These are phyloP conservation scores for Trichothecium sympodiale DNA, from an alignment of 2,329 filamentous ascomycete genomes.

Conservation along the genomic window DNA sequence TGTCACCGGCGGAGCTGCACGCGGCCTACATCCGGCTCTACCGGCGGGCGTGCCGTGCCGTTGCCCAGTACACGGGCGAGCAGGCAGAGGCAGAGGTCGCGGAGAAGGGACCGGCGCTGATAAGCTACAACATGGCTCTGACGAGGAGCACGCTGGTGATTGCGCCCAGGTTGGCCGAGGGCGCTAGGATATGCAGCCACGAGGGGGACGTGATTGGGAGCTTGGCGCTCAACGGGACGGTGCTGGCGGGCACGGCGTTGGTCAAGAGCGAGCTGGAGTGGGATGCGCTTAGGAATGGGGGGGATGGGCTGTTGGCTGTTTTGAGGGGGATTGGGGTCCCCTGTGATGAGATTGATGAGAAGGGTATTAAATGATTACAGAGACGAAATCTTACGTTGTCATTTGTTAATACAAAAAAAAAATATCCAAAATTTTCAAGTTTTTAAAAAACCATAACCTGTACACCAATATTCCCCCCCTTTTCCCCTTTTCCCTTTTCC, in stretches of 20 bases:
- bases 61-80: constrained; percentile 10
- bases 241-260: constrained; percentile 52
- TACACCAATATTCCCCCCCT: too few species aligned
- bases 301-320: constrained; percentile 10
- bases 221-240: constrained; percentile 47
- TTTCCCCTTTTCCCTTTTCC: too few species aligned
- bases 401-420: constrained; percentile 1
- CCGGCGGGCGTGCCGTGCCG: constrained; percentile 27
- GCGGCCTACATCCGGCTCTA: constrained; percentile 37
- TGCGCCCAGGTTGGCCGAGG: constrained; percentile 43
- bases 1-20: constrained; percentile 25
- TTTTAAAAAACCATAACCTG: neutral
- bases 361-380: too few species aligned
- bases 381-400: too few species aligned
- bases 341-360: constrained; percentile 1
- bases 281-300: constrained; percentile 35
- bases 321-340: constrained; percentile 20
- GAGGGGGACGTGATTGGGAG: constrained; percentile 25
- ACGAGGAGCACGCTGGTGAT: constrained; percentile 42
- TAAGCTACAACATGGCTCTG: constrained; percentile 55
- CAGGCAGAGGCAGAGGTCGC: constrained; percentile 12
- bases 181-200: constrained; percentile 19
- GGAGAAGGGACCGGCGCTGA: constrained; percentile 29
- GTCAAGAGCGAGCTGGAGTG: constrained; percentile 50
- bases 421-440: constrained; percentile 33